These are phyloP conservation scores for Lachnellula subtilissima DNA, from an alignment of 2,329 filamentous ascomycete species.

Conservation along the genomic window DNA sequence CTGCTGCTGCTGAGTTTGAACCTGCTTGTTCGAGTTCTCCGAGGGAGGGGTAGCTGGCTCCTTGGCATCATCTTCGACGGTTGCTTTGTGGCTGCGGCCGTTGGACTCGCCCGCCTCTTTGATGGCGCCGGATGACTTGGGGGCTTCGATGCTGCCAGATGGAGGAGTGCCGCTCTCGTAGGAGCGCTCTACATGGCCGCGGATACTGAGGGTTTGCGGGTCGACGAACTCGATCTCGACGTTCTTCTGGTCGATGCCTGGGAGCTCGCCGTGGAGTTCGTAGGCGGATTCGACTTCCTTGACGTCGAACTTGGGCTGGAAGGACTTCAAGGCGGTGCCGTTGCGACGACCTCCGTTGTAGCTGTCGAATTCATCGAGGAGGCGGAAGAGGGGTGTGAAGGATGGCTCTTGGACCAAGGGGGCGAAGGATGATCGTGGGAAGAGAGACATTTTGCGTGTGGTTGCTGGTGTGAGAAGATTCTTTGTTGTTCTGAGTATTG, in stretches of 20 bases:
- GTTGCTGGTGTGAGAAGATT: constrained; percentile 24
- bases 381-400: constrained; percentile 58
- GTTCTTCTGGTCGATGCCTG: constrained; percentile 69
- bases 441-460: constrained; percentile 53
- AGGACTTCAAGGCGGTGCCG: constrained; percentile 38
- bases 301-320: constrained; percentile 75
- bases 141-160: constrained; percentile 44
- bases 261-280: constrained; percentile 76
- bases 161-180: constrained; percentile 44
- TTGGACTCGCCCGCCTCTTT: constrained; percentile 38
- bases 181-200: constrained; percentile 63
- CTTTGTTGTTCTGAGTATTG: constrained; percentile 8
- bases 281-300: constrained; percentile 64
- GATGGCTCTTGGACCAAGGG: constrained; percentile 35
- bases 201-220: constrained; percentile 65
- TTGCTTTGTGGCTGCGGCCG: constrained; percentile 51
- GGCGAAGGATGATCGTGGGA: constrained; percentile 45
- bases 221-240: constrained; percentile 77
- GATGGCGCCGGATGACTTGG: constrained; percentile 34
- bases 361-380: constrained; percentile 59
- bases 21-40: too few species aligned
- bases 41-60: constrained; percentile 2
- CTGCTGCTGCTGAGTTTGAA: constrained; percentile 16
- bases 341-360: constrained; percentile 36
- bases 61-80: constrained; percentile 49